A percentile compares a stretch with the other conserved stretches of the same genome.
Conservation (phyloP, 2,329 filamentous ascomycete species). For the Botrytis fabae region DNA sequence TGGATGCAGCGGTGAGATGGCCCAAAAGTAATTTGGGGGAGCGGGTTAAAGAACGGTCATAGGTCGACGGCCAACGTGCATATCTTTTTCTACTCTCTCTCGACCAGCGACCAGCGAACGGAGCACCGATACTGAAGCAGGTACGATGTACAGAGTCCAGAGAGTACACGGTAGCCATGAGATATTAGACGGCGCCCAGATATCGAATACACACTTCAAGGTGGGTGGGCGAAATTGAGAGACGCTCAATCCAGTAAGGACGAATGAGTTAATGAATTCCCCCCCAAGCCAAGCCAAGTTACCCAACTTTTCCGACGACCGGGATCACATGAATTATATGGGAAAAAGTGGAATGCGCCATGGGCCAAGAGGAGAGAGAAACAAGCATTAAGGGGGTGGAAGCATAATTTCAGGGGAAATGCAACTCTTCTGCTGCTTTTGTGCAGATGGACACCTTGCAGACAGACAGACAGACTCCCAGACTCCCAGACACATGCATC, state of each 20-base stretch:
- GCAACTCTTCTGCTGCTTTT: neutral
- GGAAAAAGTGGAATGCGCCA: neutral
- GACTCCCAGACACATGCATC: neutral
- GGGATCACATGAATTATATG: neutral
- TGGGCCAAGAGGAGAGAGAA: neutral
- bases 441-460: neutral
- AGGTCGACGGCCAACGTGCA: neutral
- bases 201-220: neutral
- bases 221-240: neutral
- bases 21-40: neutral
- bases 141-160: no score
- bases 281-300: neutral
- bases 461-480: neutral
- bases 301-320: neutral
- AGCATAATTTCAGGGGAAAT: slow-evolving; percentile 15
- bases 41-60: neutral
- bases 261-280: neutral
- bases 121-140: neutral
- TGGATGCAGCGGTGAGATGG: slow-evolving; percentile 2
- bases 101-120: neutral
- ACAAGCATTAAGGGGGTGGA: slow-evolving; percentile 5
- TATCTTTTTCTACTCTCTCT: neutral
- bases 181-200: no score
- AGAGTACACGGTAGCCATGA: neutral
- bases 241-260: neutral